Conservation (phyloP, 1,284 basidiomycete species). For the Bjerkandera adusta region DNA sequence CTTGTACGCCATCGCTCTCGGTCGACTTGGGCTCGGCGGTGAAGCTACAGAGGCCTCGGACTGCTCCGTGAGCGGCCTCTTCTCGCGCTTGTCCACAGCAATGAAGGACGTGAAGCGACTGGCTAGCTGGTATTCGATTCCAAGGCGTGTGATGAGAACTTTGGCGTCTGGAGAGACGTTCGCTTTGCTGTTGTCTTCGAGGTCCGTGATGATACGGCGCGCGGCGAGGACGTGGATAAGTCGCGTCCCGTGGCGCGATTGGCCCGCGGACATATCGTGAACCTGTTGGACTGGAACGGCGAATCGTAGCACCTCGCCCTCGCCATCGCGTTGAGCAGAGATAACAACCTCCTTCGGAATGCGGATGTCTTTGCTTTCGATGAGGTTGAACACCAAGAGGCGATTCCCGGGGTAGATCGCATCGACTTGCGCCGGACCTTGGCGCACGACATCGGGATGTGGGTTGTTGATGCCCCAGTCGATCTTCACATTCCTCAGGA, state of each 20-base stretch:
- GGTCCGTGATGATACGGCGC: not conserved
- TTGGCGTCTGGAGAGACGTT: constrained; percentile 31
- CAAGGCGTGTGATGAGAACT: constrained; percentile 46
- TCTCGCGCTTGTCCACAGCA: constrained; percentile 44
- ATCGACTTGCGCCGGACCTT: constrained; percentile 4
- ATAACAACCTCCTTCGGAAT: constrained; percentile 2
- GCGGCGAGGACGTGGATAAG: constrained; percentile 1
- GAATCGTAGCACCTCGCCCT: constrained; percentile 4
- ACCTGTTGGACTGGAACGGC: constrained; percentile 5
- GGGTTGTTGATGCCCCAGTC: constrained; percentile 41
- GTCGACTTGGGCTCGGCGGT: no score
- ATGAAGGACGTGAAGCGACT: constrained; percentile 56
- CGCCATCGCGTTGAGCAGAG: not conserved
- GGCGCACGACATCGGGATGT: not conserved
- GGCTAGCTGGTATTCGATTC: constrained; percentile 48
- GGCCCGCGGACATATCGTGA: not conserved
- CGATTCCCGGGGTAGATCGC: constrained; percentile 5
- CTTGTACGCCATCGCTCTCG: no score
- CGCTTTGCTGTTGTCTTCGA: constrained; percentile 13
- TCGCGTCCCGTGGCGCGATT: not conserved
- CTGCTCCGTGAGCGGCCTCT: no score
- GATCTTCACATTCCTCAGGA: constrained; percentile 41
- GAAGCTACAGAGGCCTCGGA: no score
- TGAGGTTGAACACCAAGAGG: constrained; percentile 8
- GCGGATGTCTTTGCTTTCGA: not conserved